A percentile compares a stretch with the other conserved stretches of the same genome.
Evolutionary conservation across 2,329 filamentous ascomycete species (phyloP).

Genomic region (Intubia oerlemansii): DNA sequence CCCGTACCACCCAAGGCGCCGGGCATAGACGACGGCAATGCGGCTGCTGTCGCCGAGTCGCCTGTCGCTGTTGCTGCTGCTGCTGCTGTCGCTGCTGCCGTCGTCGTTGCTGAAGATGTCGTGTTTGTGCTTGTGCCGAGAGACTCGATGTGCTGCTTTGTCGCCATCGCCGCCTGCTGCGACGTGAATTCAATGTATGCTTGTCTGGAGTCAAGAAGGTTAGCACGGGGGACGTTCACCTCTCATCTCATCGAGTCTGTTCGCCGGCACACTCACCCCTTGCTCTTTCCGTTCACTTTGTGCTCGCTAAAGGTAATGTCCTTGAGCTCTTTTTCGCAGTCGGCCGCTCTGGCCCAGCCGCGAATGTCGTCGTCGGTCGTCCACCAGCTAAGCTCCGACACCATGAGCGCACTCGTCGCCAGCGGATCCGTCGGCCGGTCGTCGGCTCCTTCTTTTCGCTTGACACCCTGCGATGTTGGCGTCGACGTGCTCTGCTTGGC

Average conservation of each 20-base stretch:
- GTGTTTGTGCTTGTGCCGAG: constrained; percentile 14
- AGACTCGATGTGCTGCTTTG: constrained; percentile 62
- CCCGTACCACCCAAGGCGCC: constrained; percentile 24
- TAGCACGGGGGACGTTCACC: too few relatives aligned
- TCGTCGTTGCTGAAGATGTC: background rate
- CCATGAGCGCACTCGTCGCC: constrained; percentile 51
- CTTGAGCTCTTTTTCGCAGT: constrained; percentile 64
- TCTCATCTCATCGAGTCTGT: too few relatives aligned
- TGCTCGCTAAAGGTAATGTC: constrained; percentile 96
- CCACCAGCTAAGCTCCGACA: constrained; percentile 93
- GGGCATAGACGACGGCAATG: too few relatives aligned
- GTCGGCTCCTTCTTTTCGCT: constrained; percentile 38
- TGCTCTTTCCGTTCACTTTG: constrained; percentile 97
- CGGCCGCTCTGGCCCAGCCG: constrained; percentile 62
- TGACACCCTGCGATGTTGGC: constrained; percentile 30
- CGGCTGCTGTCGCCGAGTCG: constrained; percentile 13
- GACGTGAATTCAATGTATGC: constrained; percentile 73
- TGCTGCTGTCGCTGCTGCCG: too few relatives aligned
- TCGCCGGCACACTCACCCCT: constrained; percentile 74
- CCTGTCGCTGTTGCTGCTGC: constrained; percentile 21
- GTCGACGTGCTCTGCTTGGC: constrained; percentile 15
- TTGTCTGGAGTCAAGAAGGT: constrained; percentile 24
- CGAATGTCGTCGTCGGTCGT: constrained; percentile 87
- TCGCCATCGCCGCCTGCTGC: constrained; percentile 64
- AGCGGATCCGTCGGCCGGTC: constrained; percentile 35